Percentiles rank a stretch among this genome's conserved stretches.
Conservation (phyloP, 768 basidiomycete species). For the Myochromella boudieri region DNA sequence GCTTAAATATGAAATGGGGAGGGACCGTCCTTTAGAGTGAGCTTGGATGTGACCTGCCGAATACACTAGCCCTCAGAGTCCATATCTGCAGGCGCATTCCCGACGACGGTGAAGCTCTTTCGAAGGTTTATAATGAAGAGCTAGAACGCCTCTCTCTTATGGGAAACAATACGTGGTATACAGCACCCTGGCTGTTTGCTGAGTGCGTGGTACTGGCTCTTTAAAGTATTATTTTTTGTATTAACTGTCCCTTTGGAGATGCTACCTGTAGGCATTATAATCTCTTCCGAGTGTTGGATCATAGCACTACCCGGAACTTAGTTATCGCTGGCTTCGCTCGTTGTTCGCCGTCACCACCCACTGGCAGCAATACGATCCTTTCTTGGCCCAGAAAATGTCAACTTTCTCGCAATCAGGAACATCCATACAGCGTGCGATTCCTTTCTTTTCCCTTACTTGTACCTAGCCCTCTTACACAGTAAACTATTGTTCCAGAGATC, state of each 20-base stretch:
- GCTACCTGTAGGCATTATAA: conserved; percentile 59
- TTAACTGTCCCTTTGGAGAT: conserved; percentile 38
- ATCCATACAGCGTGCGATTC: conserved; percentile 72
- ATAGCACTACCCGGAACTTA: conserved; percentile 25
- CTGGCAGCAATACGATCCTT: conserved; percentile 85
- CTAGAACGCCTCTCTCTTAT: conserved; percentile 49
- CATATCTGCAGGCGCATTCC: conserved; percentile 53
- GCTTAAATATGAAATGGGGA: conserved; percentile 87
- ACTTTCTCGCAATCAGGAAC: conserved; percentile 78
- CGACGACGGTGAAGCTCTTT: conserved; percentile 73
- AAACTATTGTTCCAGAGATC: conserved; percentile 48
- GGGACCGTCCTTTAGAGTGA: conserved; percentile 70
- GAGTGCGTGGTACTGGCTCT: conserved; percentile 57
- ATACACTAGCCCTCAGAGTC: too few relatives aligned
- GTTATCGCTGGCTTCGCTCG: conserved; percentile 81
- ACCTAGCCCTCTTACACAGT: background rate
- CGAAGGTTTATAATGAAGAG: conserved; percentile 76
- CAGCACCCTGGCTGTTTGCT: conserved; percentile 92
- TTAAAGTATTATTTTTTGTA: background rate
- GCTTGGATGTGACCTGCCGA: conserved; percentile 26
- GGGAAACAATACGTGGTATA: conserved; percentile 79
- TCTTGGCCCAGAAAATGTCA: conserved; percentile 72
- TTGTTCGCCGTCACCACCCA: conserved; percentile 64
- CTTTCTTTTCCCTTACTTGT: conserved; percentile 3
- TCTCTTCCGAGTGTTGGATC: background rate